Evolutionary conservation across 805 yeast species (phyloP).

Genomic region (Saccharomycopsis fibuligera): DNA sequence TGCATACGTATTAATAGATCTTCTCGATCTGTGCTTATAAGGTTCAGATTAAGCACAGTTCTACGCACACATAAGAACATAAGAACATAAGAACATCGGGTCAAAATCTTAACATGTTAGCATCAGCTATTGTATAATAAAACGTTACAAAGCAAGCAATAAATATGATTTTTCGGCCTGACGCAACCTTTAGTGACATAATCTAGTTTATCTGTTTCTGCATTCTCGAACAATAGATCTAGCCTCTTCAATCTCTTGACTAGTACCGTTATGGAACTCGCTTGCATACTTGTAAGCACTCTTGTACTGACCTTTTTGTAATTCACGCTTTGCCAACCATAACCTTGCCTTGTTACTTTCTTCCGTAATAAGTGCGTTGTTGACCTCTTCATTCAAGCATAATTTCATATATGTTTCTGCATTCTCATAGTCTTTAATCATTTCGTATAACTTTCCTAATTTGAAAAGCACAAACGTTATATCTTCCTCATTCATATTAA

Average conservation of each 20-base stretch:
- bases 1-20: no score
- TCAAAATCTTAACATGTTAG: no score
- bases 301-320: slow-evolving; percentile 49
- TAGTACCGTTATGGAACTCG: slow-evolving; percentile 65
- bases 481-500: slow-evolving; percentile 36
- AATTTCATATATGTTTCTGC: slow-evolving; percentile 60
- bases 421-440: slow-evolving; percentile 42
- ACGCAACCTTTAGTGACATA: no score
- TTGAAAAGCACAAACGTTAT: slow-evolving; percentile 50
- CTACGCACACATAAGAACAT: no score
- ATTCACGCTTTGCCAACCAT: slow-evolving; percentile 76
- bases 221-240: slow-evolving; percentile 67
- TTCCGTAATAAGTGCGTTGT: slow-evolving; percentile 56
- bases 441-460: slow-evolving; percentile 62
- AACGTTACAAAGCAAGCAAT: no score
- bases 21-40: no score
- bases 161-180: no score
- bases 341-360: slow-evolving; percentile 74
- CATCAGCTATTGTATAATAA: no score
- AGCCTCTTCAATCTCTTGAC: slow-evolving; percentile 86
- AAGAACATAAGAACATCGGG: no score
- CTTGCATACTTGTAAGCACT: slow-evolving; percentile 69
- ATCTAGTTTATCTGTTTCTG: slow-evolving; percentile 11
- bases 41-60: no score
- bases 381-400: slow-evolving; percentile 53